Base-by-base conservation (phyloP, 2,329 filamentous ascomycete species). In the Zymoseptoria ardabiliae region DNA sequence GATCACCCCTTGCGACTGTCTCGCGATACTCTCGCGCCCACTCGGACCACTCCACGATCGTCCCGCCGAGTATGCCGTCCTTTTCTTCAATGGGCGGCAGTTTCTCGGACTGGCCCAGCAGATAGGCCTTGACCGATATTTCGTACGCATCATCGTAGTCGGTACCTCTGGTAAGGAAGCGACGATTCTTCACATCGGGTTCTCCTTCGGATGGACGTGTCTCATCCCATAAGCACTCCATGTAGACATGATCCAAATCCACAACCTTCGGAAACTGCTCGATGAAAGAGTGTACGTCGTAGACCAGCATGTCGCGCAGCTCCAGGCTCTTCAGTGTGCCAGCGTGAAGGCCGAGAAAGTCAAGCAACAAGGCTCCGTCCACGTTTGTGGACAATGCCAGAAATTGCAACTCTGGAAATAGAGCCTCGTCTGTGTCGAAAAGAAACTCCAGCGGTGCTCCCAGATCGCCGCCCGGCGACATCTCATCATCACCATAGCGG, bases 191-290 rank as follows among this genome's bases (percentile, higher is more conserved):
- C 19, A 59, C 48, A 11, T 59, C 57, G 17, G 53, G 54, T 10
- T 59, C 56, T 3, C 53, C 50, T 9, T 28, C n/a, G n/a, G n/a
- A n/a, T n/a, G n/a, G n/a, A n/a, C n/a, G n/a, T n/a, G n/a, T n/a
- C n/a, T n/a, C 52, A 10, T 68, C 66, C 58, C 63, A 64, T 20
- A 69, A 50, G 17, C 60, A 63, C 45, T 67, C 66, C n/a, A 66
- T 41, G 53, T 69, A 65, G 1, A 69, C 59, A 21, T 60, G 56
- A 20, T 63, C 55, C 21, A 70, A 57, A 4, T 58, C 52, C 17
- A 68, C 49, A 3, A 63, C 55, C n/a, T 56, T 49, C 4, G 66
- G 65, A 5, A 69, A 61, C 45, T 64, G 52, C 41, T 57, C 56
- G 13, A 68, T 58, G 20, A 57, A 49, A 4, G n/a, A n/a, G n/a